phyloP scores from a whole-genome alignment of 2,329 filamentous ascomycete genomes.

The Lecanosticta acicola region DNA sequence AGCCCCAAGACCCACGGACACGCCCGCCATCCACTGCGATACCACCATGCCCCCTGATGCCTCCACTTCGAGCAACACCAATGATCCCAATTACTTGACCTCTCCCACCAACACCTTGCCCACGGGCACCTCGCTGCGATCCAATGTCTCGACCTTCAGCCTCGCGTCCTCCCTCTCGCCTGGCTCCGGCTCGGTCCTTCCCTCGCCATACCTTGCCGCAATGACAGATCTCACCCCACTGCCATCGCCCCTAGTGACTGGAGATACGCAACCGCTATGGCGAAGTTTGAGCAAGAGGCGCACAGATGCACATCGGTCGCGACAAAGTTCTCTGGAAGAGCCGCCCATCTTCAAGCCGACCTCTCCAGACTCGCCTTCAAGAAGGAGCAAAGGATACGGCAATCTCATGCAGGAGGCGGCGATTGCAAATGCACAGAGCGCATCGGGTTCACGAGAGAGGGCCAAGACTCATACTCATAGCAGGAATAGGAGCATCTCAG shows the following conservation, averaged over 20 bases:
- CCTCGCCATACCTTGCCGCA: conserved; percentile 45
- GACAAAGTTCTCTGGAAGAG: conserved; percentile 28
- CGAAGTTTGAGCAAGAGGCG: conserved; percentile 24
- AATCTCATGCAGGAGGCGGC: conserved; percentile 39
- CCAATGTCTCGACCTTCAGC: conserved; percentile 40
- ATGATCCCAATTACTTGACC: conserved; percentile 33
- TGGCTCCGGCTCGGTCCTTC: conserved; percentile 41
- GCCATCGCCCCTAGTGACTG: conserved; percentile 45
- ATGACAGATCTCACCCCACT: conserved; percentile 48
- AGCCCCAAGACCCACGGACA: conserved; percentile 10
- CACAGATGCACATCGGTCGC: conserved; percentile 29
- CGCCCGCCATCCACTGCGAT: conserved; percentile 17
- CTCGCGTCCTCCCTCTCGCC: conserved; percentile 43
- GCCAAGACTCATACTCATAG: conserved; percentile 36
- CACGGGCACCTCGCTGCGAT: conserved; percentile 32
- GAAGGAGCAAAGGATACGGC: conserved; percentile 46
- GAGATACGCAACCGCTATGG: conserved; percentile 38
- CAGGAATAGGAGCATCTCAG: conserved; percentile 79
- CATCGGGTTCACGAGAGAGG: conserved; percentile 22
- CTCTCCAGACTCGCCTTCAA: conserved; percentile 30
- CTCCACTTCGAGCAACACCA: conserved; percentile 1
- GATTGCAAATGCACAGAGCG: conserved; percentile 22
- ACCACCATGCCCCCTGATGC: conserved; percentile 5
- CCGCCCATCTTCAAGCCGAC: conserved; percentile 27
- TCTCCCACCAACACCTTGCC: conserved; percentile 28